Percentiles rank a stretch among this genome's conserved stretches.
phyloP scores from a whole-genome alignment of 2,329 filamentous ascomycete genomes.

The Zymoseptoria brevis region DNA sequence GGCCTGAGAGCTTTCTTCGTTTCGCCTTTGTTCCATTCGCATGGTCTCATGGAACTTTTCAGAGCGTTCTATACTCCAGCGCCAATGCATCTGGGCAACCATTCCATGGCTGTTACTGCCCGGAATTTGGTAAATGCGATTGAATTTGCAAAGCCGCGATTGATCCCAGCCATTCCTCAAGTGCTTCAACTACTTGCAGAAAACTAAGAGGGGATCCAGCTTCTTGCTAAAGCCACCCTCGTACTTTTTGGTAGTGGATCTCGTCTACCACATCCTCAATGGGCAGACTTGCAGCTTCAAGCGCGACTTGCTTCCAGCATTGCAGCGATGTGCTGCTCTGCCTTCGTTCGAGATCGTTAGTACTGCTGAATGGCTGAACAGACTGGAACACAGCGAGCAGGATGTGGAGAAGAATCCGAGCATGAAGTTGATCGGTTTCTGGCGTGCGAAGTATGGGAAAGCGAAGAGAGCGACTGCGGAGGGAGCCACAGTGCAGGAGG shows the following conservation, averaged over 20 bases:
- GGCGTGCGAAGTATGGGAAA: conserved; percentile 9
- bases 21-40: conserved; percentile 52
- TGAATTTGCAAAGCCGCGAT: conserved; percentile 34
- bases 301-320: conserved; percentile 15
- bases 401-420: conserved; percentile 20
- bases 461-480: not conserved
- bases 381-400: conserved; percentile 12
- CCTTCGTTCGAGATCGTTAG: conserved; percentile 17
- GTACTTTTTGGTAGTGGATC: conserved; percentile 25
- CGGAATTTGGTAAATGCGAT: conserved; percentile 26
- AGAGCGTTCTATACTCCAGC: conserved; percentile 46
- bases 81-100: conserved; percentile 48
- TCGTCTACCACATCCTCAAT: conserved; percentile 31
- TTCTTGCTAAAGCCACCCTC: conserved; percentile 21
- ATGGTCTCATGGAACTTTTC: conserved; percentile 50
- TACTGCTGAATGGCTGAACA: conserved; percentile 10
- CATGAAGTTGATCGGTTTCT: conserved; percentile 27
- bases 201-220: conserved; percentile 41
- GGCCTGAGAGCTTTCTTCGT: conserved; percentile 47
- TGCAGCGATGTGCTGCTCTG: conserved; percentile 13
- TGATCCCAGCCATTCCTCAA: conserved; percentile 55
- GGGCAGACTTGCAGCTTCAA: conserved; percentile 19
- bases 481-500: not conserved
- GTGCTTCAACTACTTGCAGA: conserved; percentile 56
- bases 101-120: conserved; percentile 46